Conservation (phyloP, 768 basidiomycete species). For the Leccinellum rugosiceps region DNA sequence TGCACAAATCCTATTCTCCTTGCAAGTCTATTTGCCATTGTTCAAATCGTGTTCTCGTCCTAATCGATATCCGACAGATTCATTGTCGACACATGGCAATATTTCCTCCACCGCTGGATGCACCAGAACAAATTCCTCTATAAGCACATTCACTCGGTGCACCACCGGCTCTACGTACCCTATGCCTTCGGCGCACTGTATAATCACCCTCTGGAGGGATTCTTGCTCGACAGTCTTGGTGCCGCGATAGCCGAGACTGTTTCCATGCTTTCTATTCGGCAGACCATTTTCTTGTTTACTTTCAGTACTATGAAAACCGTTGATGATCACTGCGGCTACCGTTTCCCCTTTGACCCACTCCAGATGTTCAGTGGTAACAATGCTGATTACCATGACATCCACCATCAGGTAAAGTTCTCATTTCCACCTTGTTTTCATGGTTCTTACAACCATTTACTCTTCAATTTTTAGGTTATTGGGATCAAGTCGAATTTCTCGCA, state of each 20-base stretch:
- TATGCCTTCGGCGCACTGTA: slow-evolving; percentile 97
- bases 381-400: slow-evolving; percentile 97
- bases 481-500: slow-evolving; percentile 96
- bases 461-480: slow-evolving; percentile 45
- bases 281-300: slow-evolving; percentile 79
- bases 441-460: neutral
- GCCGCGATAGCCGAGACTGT: slow-evolving; percentile 71
- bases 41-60: neutral
- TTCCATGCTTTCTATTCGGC: slow-evolving; percentile 70
- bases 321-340: slow-evolving; percentile 93
- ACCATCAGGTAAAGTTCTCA: slow-evolving; percentile 64
- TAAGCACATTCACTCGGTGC: slow-evolving; percentile 87
- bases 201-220: slow-evolving; percentile 95
- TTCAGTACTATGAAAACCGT: slow-evolving; percentile 90
- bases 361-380: slow-evolving; percentile 86
- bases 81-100: slow-evolving; percentile 97
- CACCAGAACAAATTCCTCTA: slow-evolving; percentile 90
- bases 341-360: slow-evolving; percentile 85
- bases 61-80: slow-evolving; percentile 51
- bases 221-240: slow-evolving; percentile 83
- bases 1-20: slow-evolving; percentile 69
- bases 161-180: slow-evolving; percentile 94
- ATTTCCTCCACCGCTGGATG: slow-evolving; percentile 91
- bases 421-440: neutral
- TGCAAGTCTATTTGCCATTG: slow-evolving; percentile 54